Evolutionary conservation across 2,329 filamentous ascomycete species (phyloP).

Genomic region (Talaromyces sp.): DNA sequence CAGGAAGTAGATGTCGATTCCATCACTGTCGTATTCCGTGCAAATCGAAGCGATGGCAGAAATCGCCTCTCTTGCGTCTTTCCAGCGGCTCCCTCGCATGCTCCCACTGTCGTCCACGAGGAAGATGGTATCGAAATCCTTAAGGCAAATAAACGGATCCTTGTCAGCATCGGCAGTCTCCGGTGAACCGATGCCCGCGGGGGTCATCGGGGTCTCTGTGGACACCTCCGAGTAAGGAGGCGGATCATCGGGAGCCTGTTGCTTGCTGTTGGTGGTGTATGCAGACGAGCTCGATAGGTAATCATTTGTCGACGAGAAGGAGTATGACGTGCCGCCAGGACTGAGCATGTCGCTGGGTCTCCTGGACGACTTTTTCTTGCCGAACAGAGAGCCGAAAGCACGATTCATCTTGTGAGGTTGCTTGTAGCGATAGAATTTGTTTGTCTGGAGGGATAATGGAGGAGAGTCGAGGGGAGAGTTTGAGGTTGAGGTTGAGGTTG

Average conservation of each 20-base stretch:
- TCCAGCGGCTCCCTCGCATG: constrained; percentile 75
- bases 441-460: not conserved
- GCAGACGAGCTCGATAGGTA: not conserved
- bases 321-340: not conserved
- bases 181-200: not conserved
- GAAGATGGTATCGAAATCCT: constrained; percentile 78
- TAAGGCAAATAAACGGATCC: constrained; percentile 70
- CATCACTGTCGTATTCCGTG: constrained; percentile 70
- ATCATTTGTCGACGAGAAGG: not conserved
- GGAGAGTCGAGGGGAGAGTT: not conserved
- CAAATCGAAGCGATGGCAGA: constrained; percentile 74
- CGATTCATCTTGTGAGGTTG: not conserved
- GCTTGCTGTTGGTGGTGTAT: not conserved
- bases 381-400: not conserved
- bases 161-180: constrained; percentile 34
- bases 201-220: not conserved
- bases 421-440: not conserved
- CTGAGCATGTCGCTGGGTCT: not conserved
- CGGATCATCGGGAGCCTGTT: not conserved
- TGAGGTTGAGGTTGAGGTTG: not conserved
- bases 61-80: constrained; percentile 65
- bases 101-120: constrained; percentile 87
- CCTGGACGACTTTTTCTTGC: not conserved
- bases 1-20: constrained; percentile 86
- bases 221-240: constrained; percentile 3